Base-by-base conservation (phyloP, 345 rosid species). In the Hirschfeldia incana region DNA sequence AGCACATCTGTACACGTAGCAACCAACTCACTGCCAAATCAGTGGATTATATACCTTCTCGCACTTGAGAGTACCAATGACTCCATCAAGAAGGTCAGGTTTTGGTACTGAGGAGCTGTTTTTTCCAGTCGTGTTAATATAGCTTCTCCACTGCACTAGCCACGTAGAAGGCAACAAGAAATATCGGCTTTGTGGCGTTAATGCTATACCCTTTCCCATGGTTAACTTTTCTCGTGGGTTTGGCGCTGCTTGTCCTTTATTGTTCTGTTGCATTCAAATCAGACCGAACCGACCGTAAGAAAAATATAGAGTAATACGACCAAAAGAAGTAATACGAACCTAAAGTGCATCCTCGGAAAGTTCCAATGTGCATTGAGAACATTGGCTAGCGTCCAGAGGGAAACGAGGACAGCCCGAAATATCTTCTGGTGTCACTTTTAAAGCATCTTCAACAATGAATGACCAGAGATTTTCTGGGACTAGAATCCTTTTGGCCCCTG, bases 41-140 rank as follows among this genome's bases (percentile, higher is more conserved):
- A n/a, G n/a, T n/a, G n/a, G n/a, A n/a, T n/a, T n/a, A n/a, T n/a
- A 37, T 66, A 94, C 98, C 97, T 92, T 89, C 92, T 90, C 87
- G 81, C 98, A 94, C 83, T 80, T 94, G 71, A 94, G 83, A 32
- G 83, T 78, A 80, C 74, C 81, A 70, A 94, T 86, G 73, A 85
- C 84, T 71, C 70, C 77, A 80, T 83, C 86, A 58, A 94, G 88
- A 82, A 72, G 73, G 77, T 90, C 94, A 82, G 98, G 97, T 81
- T 88, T 86, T 78, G 66, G 44, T 27, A 83, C 82, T 64, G 90
- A 84, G 64, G 91, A 85, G 74, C 67, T 70, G 81, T 82, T 91
- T 88, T 91, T 92, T 42, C 94, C 89, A 77, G 86, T 86, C 66
- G 88, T 78, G 86, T 75, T 85, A 53, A 92, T 83, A 75, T 89